Evolutionary conservation across 2,329 filamentous ascomycete species (phyloP).

Genomic region (Lithohypha guttulata): DNA sequence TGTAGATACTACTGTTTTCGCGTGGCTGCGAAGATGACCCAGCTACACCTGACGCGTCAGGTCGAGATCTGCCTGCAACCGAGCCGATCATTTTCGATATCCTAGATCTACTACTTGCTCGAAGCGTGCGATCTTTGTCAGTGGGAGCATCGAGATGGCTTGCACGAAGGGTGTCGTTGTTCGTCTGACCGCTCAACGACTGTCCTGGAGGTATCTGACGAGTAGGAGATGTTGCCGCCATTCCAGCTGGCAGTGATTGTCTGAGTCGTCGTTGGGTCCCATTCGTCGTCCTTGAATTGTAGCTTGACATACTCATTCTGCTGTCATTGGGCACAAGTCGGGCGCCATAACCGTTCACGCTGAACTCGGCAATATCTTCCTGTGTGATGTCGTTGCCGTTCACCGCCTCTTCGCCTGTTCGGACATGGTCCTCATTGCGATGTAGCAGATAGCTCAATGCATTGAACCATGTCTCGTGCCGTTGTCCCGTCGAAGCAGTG

Average conservation of each 20-base stretch:
- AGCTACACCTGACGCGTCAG: neutral
- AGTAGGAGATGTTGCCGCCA: constrained; percentile 25
- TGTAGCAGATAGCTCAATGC: constrained; percentile 85
- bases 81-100: constrained; percentile 35
- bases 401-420: constrained; percentile 31
- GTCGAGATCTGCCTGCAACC: constrained; percentile 26
- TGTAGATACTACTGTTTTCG: constrained; percentile 27
- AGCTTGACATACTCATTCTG: constrained; percentile 58
- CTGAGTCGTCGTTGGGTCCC: constrained; percentile 39
- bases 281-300: constrained; percentile 62
- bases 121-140: constrained; percentile 39
- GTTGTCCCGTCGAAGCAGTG: constrained; percentile 82
- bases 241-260: constrained; percentile 28
- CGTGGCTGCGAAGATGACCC: constrained; percentile 1
- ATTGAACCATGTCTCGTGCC: constrained; percentile 98
- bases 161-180: constrained; percentile 9
- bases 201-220: constrained; percentile 26
- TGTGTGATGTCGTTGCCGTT: constrained; percentile 46
- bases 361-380: constrained; percentile 67
- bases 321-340: constrained; percentile 38
- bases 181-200: constrained; percentile 1
- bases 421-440: constrained; percentile 50
- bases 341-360: constrained; percentile 54
- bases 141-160: constrained; percentile 32
- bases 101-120: constrained; percentile 20